A percentile compares a stretch with the other conserved stretches of the same genome.
Conservation (phyloP, 192 early-diverging fungal genomes). For the Geranomyces michiganensis region DNA sequence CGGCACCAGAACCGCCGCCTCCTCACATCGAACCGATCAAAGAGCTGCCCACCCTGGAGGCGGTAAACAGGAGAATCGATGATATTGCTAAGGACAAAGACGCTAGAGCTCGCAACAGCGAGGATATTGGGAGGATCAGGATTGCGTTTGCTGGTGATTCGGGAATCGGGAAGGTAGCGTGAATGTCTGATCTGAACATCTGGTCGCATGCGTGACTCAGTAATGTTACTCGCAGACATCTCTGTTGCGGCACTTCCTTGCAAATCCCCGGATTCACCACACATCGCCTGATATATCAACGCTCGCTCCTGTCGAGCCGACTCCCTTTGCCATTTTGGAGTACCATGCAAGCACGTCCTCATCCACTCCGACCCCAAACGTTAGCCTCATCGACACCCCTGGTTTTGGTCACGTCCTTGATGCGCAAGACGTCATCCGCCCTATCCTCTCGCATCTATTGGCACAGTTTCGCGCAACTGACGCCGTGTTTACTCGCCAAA, state of each 20-base stretch:
- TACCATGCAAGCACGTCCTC: slow-evolving; percentile 20
- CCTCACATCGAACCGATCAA: not conserved
- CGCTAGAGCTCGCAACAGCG: slow-evolving; percentile 8
- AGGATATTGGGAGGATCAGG: slow-evolving; percentile 40
- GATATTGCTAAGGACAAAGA: not conserved
- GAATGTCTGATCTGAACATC: not conserved
- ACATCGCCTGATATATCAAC: slow-evolving; percentile 18
- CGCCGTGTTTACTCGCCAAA: slow-evolving; percentile 27
- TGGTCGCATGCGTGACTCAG: not conserved
- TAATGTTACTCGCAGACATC: slow-evolving; percentile 27
- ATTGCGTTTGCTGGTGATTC: slow-evolving; percentile 44
- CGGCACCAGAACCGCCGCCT: not conserved
- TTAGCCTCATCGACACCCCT: slow-evolving; percentile 50
- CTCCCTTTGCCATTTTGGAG: slow-evolving; percentile 14
- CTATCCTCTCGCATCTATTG: slow-evolving; percentile 35
- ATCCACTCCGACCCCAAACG: slow-evolving; percentile 35
- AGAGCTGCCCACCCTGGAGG: no score
- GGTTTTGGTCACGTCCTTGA: slow-evolving; percentile 43
- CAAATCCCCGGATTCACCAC: slow-evolving; percentile 25
- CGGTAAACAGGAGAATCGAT: no score
- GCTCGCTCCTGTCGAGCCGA: slow-evolving; percentile 1
- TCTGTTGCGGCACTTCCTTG: slow-evolving; percentile 37
- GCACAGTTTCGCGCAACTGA: slow-evolving; percentile 38
- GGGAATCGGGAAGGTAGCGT: slow-evolving; percentile 50
- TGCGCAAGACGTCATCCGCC: slow-evolving; percentile 40